These are phyloP conservation scores for Tephrocybe sp. DNA, from an alignment of 768 basidiomycete species.

Conservation along the genomic window DNA sequence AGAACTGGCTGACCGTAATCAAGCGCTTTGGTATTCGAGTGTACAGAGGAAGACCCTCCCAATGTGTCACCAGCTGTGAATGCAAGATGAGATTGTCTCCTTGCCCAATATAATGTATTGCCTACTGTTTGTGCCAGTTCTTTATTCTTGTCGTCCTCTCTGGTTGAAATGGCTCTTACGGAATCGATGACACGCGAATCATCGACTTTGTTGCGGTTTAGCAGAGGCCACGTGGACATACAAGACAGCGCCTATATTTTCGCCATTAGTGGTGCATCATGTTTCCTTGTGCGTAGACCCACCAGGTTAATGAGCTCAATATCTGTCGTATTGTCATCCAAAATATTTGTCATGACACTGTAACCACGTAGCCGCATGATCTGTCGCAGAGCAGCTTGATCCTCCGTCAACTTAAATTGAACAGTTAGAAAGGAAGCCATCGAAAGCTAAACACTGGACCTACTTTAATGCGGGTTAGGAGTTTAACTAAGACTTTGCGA, in stretches of 20 bases:
- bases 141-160: constrained; percentile 56
- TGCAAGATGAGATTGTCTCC: not conserved
- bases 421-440: not conserved
- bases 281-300: constrained; percentile 22
- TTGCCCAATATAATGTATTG: constrained; percentile 3
- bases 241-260: constrained; percentile 55
- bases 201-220: constrained; percentile 88
- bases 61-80: constrained; percentile 69
- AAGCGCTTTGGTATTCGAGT: constrained; percentile 85
- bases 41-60: constrained; percentile 73
- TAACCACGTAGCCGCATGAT: constrained; percentile 93
- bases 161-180: constrained; percentile 51
- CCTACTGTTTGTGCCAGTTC: constrained; percentile 61
- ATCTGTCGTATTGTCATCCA: constrained; percentile 75
- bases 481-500: constrained; percentile 75
- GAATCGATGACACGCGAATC: constrained; percentile 66
- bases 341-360: constrained; percentile 84
- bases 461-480: constrained; percentile 85
- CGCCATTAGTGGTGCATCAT: not conserved
- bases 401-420: constrained; percentile 71
- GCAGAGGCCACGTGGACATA: constrained; percentile 76
- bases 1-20: constrained; percentile 22
- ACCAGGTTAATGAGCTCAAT: constrained; percentile 70
- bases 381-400: constrained; percentile 72
- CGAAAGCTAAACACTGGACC: constrained; percentile 3